A percentile compares a stretch with the other conserved stretches of the same genome.
phyloP scores from a whole-genome alignment of 192 early-diverging fungal species.

The Powellomyces hirtus region DNA sequence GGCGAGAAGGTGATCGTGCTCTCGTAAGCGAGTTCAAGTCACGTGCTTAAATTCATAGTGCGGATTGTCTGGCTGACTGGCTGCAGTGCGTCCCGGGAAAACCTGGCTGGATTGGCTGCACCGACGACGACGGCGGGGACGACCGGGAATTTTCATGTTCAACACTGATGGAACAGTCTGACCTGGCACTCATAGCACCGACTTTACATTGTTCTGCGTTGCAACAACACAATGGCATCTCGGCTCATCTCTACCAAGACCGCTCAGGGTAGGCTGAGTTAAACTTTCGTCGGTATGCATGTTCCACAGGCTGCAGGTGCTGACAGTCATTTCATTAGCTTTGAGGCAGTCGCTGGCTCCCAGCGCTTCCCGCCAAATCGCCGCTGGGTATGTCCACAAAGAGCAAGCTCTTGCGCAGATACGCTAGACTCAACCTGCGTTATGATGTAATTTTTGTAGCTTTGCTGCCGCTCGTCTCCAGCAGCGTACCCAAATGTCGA shows the following conservation, averaged over 20 bases:
- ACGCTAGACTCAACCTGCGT: too few relatives aligned
- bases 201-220: too few relatives aligned
- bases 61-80: too few relatives aligned
- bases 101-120: too few relatives aligned
- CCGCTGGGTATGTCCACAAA: constrained; percentile 2
- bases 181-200: too few relatives aligned
- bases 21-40: too few relatives aligned
- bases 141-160: too few relatives aligned
- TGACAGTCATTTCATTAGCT: background rate
- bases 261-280: background rate
- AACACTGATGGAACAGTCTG: too few relatives aligned
- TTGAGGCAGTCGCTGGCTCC: constrained; percentile 15
- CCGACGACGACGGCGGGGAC: too few relatives aligned
- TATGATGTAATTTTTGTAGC: background rate
- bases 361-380: constrained; percentile 2
- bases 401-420: background rate
- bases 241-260: constrained; percentile 4
- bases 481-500: constrained; percentile 15
- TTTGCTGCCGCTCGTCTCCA: constrained; percentile 13
- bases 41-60: too few relatives aligned
- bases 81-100: too few relatives aligned
- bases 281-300: background rate
- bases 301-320: background rate
- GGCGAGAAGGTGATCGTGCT: too few relatives aligned
- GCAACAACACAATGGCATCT: constrained; percentile 10